Conservation (phyloP, 2,329 filamentous ascomycete species). For the Fusarium palustre region DNA sequence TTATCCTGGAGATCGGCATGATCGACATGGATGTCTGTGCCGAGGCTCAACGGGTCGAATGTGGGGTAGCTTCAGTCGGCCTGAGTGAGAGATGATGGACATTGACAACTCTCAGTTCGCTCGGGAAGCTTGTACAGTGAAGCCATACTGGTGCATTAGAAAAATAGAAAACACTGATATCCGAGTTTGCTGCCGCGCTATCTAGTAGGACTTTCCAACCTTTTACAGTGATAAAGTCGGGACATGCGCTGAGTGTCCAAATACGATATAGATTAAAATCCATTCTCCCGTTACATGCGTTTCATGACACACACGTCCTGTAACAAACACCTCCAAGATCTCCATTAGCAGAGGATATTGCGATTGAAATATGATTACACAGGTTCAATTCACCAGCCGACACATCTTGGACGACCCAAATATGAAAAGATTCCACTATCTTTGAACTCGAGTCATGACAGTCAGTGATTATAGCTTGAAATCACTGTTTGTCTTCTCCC, state of each 20-base stretch:
- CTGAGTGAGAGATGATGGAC: background rate
- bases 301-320: background rate
- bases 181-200: background rate
- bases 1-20: conserved; percentile 11
- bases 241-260: background rate
- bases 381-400: background rate
- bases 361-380: too few species aligned
- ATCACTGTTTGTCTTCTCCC: conserved; percentile 78
- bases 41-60: conserved; percentile 46
- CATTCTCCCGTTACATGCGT: background rate
- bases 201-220: background rate
- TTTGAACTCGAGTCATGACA: too few species aligned
- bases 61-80: conserved; percentile 43
- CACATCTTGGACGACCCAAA: background rate
- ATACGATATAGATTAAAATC: background rate
- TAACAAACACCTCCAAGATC: too few species aligned
- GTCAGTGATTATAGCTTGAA: conserved; percentile 74
- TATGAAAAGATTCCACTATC: too few species aligned
- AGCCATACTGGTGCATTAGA: background rate
- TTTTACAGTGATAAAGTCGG: background rate
- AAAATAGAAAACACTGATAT: background rate
- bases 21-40: conserved; percentile 31
- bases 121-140: background rate
- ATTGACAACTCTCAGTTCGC: background rate
- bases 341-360: background rate